Evolutionary conservation across 805 yeast species (phyloP).

Genomic region (Candida jianshihensis): DNA sequence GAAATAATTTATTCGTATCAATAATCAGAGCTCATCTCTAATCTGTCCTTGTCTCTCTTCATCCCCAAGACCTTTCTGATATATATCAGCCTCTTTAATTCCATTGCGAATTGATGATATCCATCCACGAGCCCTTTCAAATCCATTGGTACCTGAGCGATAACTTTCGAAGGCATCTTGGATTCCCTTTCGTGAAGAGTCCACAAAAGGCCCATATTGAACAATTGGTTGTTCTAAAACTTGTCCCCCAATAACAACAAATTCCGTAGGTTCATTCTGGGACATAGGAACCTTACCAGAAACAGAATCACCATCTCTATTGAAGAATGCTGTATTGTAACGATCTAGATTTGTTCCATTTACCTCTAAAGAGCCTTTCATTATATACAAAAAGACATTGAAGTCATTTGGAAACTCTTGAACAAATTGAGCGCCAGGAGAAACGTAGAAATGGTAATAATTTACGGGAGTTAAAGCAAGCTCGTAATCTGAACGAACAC

Average conservation of each 20-base stretch:
- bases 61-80: constrained; percentile 4
- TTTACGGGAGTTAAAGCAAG: constrained; percentile 78
- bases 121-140: constrained; percentile 62
- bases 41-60: not conserved
- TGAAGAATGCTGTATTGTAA: constrained; percentile 54
- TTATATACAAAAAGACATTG: constrained; percentile 64
- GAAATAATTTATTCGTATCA: no score
- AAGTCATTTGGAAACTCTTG: constrained; percentile 55
- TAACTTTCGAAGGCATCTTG: constrained; percentile 67
- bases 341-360: constrained; percentile 36
- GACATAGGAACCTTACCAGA: constrained; percentile 43
- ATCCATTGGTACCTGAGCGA: constrained; percentile 61
- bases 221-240: constrained; percentile 67
- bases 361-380: constrained; percentile 52
- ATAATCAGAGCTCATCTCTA: constrained; percentile 12
- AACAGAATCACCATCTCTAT: constrained; percentile 59
- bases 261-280: constrained; percentile 42
- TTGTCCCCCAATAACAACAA: constrained; percentile 73
- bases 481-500: constrained; percentile 65
- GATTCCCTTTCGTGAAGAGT: constrained; percentile 57
- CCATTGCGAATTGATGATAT: constrained; percentile 32
- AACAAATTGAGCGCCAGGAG: constrained; percentile 55
- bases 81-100: constrained; percentile 23
- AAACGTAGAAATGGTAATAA: constrained; percentile 58
- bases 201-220: constrained; percentile 91